A percentile compares a stretch with the other conserved stretches of the same genome.
These are phyloP conservation scores for Eucalyptus victrix DNA, from an alignment of 345 rosid species.

Conservation along the genomic window DNA sequence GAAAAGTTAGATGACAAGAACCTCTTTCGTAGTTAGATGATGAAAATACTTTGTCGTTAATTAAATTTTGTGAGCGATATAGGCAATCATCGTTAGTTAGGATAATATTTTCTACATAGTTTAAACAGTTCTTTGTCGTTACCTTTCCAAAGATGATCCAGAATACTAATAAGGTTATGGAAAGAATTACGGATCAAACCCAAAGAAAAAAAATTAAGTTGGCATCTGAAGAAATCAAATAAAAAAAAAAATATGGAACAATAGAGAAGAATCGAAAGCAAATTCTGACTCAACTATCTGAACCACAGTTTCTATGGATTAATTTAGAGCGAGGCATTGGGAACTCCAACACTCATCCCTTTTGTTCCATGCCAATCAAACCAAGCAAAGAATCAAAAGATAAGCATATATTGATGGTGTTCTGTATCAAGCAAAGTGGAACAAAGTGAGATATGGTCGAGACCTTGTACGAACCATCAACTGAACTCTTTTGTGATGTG, in stretches of 20 bases:
- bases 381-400: not conserved
- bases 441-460: not conserved
- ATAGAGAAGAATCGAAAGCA: not conserved
- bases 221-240: not conserved
- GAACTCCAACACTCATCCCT: not conserved
- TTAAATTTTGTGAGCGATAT: fast-evolving
- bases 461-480: not conserved
- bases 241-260: not conserved
- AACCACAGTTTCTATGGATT: not conserved
- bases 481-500: not conserved
- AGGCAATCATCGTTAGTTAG: not conserved
- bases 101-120: not conserved
- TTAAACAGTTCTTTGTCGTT: not conserved
- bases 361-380: not conserved
- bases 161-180: not conserved
- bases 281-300: not conserved
- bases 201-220: not conserved
- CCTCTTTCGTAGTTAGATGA: no score
- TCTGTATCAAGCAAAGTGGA: not conserved
- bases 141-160: not conserved
- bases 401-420: not conserved
- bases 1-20: fast-evolving
- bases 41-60: not conserved
- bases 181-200: not conserved
- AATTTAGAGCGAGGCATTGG: not conserved